phyloP scores from a whole-genome alignment of 164 flowering plant species.

The Kalanchoe fedtschenkoi region DNA sequence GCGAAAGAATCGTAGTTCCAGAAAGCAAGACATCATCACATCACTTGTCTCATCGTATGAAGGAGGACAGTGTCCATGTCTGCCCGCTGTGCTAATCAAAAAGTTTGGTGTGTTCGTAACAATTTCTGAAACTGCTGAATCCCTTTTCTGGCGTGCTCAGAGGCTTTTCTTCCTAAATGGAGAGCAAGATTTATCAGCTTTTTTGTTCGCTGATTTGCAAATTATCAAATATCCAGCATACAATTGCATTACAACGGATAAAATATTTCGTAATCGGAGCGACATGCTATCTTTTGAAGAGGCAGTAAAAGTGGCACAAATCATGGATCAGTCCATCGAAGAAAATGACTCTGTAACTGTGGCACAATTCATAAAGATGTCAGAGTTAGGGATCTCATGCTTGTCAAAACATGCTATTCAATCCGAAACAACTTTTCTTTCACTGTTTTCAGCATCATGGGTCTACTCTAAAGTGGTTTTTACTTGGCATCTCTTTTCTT shows the following conservation, averaged over 20 bases:
- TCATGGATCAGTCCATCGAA: conserved; percentile 77
- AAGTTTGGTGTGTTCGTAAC: conserved; percentile 41
- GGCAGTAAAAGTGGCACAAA: conserved; percentile 88
- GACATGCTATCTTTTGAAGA: conserved; percentile 77
- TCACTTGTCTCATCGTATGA: conserved; percentile 40
- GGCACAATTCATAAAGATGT: conserved; percentile 48
- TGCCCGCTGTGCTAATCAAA: conserved; percentile 34
- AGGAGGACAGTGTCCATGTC: conserved; percentile 39
- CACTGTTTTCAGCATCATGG: conserved; percentile 60
- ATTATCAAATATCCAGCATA: conserved; percentile 78
- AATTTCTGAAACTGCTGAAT: conserved; percentile 57
- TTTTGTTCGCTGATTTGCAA: conserved; percentile 75
- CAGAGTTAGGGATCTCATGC: conserved; percentile 39
- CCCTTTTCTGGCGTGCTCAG: conserved; percentile 85
- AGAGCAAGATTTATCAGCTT: conserved; percentile 78
- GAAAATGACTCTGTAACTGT: conserved; percentile 37
- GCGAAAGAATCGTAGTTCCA: conserved; percentile 29
- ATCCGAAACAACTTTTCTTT: conserved; percentile 28
- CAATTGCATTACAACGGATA: conserved; percentile 49
- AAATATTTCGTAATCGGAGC: conserved; percentile 37
- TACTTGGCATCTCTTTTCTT: conserved; percentile 66
- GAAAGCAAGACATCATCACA: conserved; percentile 46
- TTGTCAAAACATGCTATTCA: conserved; percentile 11
- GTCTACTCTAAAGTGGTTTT: conserved; percentile 68
- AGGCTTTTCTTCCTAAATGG: conserved; percentile 89